A percentile compares a stretch with the other conserved stretches of the same genome.
phyloP scores from a whole-genome alignment of 257 asterid genomes.

The Gentiana macrophylla region DNA sequence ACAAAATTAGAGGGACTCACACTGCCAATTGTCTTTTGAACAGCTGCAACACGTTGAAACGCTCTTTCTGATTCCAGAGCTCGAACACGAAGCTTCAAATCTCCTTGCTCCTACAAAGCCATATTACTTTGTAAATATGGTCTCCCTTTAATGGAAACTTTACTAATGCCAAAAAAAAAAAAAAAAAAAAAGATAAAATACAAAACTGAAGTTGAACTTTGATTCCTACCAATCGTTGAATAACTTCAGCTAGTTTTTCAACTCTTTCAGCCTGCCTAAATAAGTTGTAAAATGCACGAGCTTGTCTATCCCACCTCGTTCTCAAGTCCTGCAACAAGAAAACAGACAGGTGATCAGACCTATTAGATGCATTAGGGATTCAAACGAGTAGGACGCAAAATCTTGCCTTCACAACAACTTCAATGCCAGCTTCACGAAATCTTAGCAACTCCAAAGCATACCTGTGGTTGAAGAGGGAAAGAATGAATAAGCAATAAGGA shows the following conservation, averaged over 20 bases:
- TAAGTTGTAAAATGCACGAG: constrained; percentile 77
- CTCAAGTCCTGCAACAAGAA: constrained; percentile 54
- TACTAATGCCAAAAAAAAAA: neutral
- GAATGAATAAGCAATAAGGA: neutral
- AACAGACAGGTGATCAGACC: constrained; percentile 11
- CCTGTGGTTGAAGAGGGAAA: constrained; percentile 19
- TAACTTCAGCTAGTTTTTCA: constrained; percentile 73
- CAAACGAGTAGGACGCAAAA: neutral
- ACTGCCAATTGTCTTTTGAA: constrained; percentile 68
- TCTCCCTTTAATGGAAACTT: neutral
- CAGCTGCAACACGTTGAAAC: constrained; percentile 91
- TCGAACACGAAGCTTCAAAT: constrained; percentile 90
- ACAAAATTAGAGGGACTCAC: constrained; percentile 34
- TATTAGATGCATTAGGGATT: constrained; percentile 1
- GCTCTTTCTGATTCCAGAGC: constrained; percentile 94
- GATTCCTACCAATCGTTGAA: constrained; percentile 63
- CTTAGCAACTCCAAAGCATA: constrained; percentile 86
- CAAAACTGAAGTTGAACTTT: neutral
- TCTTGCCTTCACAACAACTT: constrained; percentile 67
- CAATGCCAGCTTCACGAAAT: constrained; percentile 95
- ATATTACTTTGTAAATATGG: neutral
- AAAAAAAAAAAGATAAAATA: neutral
- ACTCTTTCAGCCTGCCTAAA: constrained; percentile 98
- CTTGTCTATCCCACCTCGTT: constrained; percentile 89
- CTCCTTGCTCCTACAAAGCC: constrained; percentile 80